These are phyloP conservation scores for Phragmites australis DNA, from an alignment of 176 grass and related monocot species.

Conservation along the genomic window DNA sequence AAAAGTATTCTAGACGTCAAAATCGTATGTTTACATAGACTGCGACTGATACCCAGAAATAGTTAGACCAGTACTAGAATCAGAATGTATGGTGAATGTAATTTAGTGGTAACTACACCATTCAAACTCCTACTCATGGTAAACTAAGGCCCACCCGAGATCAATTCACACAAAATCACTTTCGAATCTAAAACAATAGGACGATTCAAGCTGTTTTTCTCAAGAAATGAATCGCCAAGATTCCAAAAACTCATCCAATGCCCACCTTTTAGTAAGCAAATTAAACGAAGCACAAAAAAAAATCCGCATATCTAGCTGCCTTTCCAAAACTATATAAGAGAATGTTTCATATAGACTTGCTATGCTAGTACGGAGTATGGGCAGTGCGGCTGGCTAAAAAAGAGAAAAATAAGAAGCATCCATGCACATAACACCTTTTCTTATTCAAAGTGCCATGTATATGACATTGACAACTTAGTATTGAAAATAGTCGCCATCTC, in stretches of 20 bases:
- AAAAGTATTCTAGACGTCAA: slow-evolving; percentile 32
- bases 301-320: background rate
- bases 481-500: slow-evolving; percentile 36
- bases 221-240: background rate
- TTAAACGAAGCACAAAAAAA: background rate
- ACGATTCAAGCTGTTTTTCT: background rate
- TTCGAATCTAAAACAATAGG: background rate
- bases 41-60: background rate
- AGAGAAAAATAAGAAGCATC: background rate
- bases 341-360: no score
- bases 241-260: background rate
- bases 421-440: background rate
- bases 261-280: slow-evolving; percentile 2
- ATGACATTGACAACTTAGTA: slow-evolving; percentile 14
- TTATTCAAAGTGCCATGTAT: background rate
- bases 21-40: background rate
- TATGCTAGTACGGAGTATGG: no score
- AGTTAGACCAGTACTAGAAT: background rate
- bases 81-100: background rate
- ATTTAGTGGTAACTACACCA: background rate
- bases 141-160: background rate
- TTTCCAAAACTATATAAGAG: background rate
- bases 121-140: background rate
- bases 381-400: no score
- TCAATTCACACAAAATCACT: background rate